These are phyloP conservation scores for Beauveria bassiana DNA, from an alignment of 2,329 filamentous ascomycete species.

Conservation along the genomic window DNA sequence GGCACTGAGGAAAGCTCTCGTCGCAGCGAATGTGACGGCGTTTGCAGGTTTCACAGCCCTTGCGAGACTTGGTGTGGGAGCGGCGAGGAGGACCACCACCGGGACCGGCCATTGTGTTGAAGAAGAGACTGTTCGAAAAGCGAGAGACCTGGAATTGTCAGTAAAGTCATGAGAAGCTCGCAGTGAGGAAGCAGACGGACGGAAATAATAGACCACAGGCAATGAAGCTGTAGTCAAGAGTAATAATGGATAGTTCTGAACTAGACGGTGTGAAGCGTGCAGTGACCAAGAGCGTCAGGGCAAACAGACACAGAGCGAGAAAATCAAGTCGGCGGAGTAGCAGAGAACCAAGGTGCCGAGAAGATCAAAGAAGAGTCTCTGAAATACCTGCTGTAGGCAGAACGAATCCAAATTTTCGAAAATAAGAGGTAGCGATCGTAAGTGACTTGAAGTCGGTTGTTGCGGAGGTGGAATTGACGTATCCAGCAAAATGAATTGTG, in stretches of 20 bases:
- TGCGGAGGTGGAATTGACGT: not conserved
- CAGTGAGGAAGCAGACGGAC: conserved; percentile 5
- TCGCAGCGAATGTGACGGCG: conserved; percentile 95
- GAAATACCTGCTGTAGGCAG: not conserved
- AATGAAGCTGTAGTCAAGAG: conserved; percentile 25
- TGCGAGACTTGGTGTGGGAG: conserved; percentile 98
- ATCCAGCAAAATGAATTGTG: conserved; percentile 7
- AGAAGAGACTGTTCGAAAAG: conserved; percentile 18
- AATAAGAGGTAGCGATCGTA: conserved; percentile 29
- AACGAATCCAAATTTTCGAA: conserved; percentile 7
- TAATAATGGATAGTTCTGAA: conserved; percentile 26
- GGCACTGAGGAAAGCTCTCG: conserved; percentile 95
- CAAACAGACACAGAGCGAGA: not conserved
- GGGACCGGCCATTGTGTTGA: conserved; percentile 71
- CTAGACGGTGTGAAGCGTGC: not conserved
- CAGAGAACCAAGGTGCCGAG: not conserved
- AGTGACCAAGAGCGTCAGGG: not conserved
- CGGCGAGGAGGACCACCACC: conserved; percentile 84
- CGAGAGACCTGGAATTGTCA: conserved; percentile 18
- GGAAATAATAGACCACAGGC: conserved; percentile 19
- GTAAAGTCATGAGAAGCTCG: not conserved
- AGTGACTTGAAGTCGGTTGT: conserved; percentile 16
- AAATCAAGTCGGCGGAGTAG: not conserved
- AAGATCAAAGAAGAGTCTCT: not conserved
- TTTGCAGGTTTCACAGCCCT: conserved; percentile 98